These are phyloP conservation scores for Hansenula sp. DNA, from an alignment of 1,139 yeast genomes.

Conservation along the genomic window DNA sequence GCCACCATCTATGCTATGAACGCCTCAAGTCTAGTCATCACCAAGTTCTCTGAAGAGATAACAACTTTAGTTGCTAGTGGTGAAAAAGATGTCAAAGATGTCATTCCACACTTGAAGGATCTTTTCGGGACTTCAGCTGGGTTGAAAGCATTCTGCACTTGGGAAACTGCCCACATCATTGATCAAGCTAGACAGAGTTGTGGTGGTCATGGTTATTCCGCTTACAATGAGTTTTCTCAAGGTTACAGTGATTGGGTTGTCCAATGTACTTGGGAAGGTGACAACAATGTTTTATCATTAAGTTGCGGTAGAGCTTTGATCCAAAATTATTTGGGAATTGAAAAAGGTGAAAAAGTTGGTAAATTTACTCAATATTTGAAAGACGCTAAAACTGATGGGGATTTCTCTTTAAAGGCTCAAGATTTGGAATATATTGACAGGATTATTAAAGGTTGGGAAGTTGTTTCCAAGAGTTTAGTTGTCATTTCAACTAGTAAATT, in stretches of 20 bases:
- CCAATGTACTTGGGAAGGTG: conserved; percentile 98
- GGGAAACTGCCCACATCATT: conserved; percentile 75
- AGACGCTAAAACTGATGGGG: conserved; percentile 15
- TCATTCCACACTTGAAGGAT: conserved; percentile 65
- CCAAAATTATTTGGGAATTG: conserved; percentile 35
- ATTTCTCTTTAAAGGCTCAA: conserved; percentile 22
- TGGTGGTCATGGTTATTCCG: conserved; percentile 94
- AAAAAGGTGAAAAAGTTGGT: conserved; percentile 21
- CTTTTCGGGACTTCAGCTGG: conserved; percentile 84
- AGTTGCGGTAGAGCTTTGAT: conserved; percentile 72
- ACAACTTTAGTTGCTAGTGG: conserved; percentile 52
- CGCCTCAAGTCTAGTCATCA: conserved; percentile 39
- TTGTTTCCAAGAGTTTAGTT: conserved; percentile 32
- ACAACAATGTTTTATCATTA: conserved; percentile 81
- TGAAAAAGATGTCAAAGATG: conserved; percentile 37
- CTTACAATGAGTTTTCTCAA: conserved; percentile 84
- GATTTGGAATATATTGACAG: conserved; percentile 27
- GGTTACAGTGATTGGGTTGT: conserved; percentile 91
- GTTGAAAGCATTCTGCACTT: conserved; percentile 83
- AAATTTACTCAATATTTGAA: conserved; percentile 29
- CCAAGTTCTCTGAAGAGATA: conserved; percentile 42
- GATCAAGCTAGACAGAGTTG: conserved; percentile 90
- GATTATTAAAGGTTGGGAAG: conserved; percentile 36
- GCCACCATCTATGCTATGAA: conserved; percentile 67
- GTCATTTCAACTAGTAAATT: conserved; percentile 30